Base-by-base conservation (phyloP, 1,139 yeast species). In the Scheffersomyces titani region DNA sequence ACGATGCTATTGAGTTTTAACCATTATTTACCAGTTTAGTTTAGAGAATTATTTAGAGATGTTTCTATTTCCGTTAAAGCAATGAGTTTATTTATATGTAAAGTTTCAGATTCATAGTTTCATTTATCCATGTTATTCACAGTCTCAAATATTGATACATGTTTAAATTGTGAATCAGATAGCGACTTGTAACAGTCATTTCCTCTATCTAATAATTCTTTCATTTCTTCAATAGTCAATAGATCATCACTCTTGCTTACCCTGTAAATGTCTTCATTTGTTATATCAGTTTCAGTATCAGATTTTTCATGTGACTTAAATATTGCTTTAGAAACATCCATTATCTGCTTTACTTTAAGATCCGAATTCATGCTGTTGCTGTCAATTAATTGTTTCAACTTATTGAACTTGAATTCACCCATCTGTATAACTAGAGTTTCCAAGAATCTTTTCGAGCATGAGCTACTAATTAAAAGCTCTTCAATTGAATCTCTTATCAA, bases 351-450 rank as follows among this genome's bases (percentile, higher is more conserved):
- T 22, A 74, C 54, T 46, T 57, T 58, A 19, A 57, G 65, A 52
- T 68, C 70, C 13, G 55, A 50, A 30, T 54, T 51, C 5, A 40
- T 46, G 9, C 47, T 52, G 7, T 57, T 52, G 20, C 61, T 60
- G 22, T 63, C 60, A 59, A 64, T 56, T 60, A 73, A 52, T 64
- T 69, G 61, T 65, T 59, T 64, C 30, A 77, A 62, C 56, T 75
- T 77, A 54, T 76, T 77, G 59, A 86, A 76, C 62, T 86, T 87
- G 72, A 92, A 92, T 55, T 86, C 84, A 5, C 98, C 98, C 80
- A 88, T 78, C 69, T 90, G 94, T 57, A 94, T 93, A 21, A 94
- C 92, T 62, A 92, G 73, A 65, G 87, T 87, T 64, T 92, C 98
- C 57, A 94, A 77, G 57, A 85, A 86, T 60, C 97, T 80, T 71